These are phyloP conservation scores for Lumnitzera racemosa DNA, from an alignment of 345 rosid species.

Conservation along the genomic window DNA sequence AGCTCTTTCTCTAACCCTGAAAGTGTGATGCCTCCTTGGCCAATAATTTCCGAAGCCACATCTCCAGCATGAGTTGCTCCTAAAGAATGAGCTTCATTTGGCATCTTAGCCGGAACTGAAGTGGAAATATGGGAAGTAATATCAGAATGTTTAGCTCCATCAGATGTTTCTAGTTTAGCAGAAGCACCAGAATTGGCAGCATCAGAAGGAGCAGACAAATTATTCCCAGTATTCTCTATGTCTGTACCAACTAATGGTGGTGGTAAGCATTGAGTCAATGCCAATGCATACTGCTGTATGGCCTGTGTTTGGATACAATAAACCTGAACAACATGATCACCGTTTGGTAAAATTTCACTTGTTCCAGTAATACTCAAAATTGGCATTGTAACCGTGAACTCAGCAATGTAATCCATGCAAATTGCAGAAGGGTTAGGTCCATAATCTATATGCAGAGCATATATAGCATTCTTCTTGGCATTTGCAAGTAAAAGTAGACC, in stretches of 20 bases:
- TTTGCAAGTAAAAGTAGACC: slow-evolving; percentile 60
- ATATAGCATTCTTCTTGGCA: slow-evolving; percentile 70
- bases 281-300: slow-evolving; percentile 71
- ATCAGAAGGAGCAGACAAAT: slow-evolving; percentile 25
- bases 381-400: slow-evolving; percentile 74
- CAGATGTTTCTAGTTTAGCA: slow-evolving; percentile 22
- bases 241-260: slow-evolving; percentile 42
- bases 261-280: slow-evolving; percentile 59
- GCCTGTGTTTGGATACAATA: slow-evolving; percentile 76
- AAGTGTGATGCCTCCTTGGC: slow-evolving; percentile 18
- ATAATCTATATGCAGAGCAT: slow-evolving; percentile 58
- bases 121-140: slow-evolving; percentile 13
- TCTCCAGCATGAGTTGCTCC: slow-evolving; percentile 22
- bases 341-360: slow-evolving; percentile 52
- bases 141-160: slow-evolving; percentile 26
- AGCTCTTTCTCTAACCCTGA: slow-evolving; percentile 25
- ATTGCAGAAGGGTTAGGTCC: slow-evolving; percentile 59
- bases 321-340: slow-evolving; percentile 51
- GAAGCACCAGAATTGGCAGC: slow-evolving; percentile 19
- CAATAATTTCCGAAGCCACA: slow-evolving; percentile 29
- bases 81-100: slow-evolving; percentile 17
- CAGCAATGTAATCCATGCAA: slow-evolving; percentile 61
- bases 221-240: slow-evolving; percentile 44
- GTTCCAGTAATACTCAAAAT: slow-evolving; percentile 71
- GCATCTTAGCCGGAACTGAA: slow-evolving; percentile 11